Evolutionary conservation across 495 filamentous ascomycete species (phyloP).

Genomic region (Friedmanniomyces endolithicus): DNA sequence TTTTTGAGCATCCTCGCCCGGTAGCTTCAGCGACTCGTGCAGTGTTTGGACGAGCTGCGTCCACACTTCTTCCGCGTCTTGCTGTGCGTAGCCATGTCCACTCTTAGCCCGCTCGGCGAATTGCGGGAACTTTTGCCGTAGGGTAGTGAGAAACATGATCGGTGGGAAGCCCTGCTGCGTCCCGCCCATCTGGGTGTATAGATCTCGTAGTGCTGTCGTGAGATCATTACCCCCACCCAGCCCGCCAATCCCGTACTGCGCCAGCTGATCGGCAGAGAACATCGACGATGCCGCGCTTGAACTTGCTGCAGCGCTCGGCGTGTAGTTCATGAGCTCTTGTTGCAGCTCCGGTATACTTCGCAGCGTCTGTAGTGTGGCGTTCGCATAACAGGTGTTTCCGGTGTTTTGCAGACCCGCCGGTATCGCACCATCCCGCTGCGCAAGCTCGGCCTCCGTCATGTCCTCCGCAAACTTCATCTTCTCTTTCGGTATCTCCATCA

Average conservation of each 20-base stretch:
- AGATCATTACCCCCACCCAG: constrained; percentile 55
- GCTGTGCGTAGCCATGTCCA: constrained; percentile 77
- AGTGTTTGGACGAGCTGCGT: constrained; percentile 88
- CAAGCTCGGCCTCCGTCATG: constrained; percentile 91
- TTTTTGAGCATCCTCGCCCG: constrained; percentile 27
- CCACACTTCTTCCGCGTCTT: constrained; percentile 97
- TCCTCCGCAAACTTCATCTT: constrained; percentile 83
- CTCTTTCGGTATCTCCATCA: constrained; percentile 64
- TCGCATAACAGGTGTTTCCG: constrained; percentile 96
- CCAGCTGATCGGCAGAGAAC: constrained; percentile 38
- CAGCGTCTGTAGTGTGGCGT: constrained; percentile 85
- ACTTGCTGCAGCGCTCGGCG: constrained; percentile 27
- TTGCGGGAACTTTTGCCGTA: constrained; percentile 77
- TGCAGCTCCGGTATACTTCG: constrained; percentile 85
- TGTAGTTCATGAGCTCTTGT: constrained; percentile 61
- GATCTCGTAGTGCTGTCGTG: constrained; percentile 64
- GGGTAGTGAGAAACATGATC: constrained; percentile 68
- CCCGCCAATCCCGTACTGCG: constrained; percentile 48
- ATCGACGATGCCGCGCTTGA: constrained; percentile 28
- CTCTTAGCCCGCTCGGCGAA: constrained; percentile 77
- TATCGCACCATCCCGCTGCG: constrained; percentile 65
- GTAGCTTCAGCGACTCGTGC: constrained; percentile 59
- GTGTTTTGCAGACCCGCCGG: constrained; percentile 86
- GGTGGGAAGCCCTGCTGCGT: constrained; percentile 84
- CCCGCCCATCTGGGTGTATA: constrained; percentile 87